Evolutionary conservation across 345 rosid genomes (phyloP).

Genomic region (Hypericum perforatum): DNA sequence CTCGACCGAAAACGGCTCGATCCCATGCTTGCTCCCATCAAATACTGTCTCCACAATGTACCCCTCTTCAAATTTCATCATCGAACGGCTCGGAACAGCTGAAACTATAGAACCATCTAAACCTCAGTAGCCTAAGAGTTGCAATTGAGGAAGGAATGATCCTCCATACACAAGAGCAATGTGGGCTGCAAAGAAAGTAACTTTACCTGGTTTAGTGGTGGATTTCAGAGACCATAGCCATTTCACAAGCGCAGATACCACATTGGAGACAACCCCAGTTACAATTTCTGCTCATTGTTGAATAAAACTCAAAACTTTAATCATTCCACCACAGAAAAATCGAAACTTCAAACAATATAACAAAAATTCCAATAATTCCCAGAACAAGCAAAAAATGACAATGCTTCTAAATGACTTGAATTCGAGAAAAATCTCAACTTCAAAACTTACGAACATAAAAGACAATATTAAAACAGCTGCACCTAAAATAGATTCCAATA

Average conservation of each 20-base stretch:
- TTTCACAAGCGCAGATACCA: constrained; percentile 13
- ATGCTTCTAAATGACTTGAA: too few relatives aligned
- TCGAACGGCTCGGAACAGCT: constrained; percentile 21
- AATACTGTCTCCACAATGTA: constrained; percentile 28
- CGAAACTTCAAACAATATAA: constrained; percentile 2
- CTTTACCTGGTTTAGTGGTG: constrained; percentile 12
- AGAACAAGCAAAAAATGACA: background rate
- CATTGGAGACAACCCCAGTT: constrained; percentile 14
- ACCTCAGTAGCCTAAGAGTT: constrained; percentile 7
- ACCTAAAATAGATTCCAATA: too few relatives aligned
- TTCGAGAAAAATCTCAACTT: too few relatives aligned
- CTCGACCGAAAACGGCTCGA: constrained; percentile 18
- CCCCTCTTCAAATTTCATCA: constrained; percentile 26
- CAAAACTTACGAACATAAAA: too few relatives aligned
- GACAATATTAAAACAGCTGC: too few relatives aligned
- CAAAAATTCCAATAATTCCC: background rate
- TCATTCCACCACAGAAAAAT: background rate
- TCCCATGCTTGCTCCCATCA: constrained; percentile 26
- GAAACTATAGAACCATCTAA: constrained; percentile 8
- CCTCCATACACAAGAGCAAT: background rate
- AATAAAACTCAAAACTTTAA: background rate
- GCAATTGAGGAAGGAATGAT: constrained; percentile 1
- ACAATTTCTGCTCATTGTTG: constrained; percentile 16
- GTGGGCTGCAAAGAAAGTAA: constrained; percentile 5
- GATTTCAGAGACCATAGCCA: constrained; percentile 29